phyloP scores from a whole-genome alignment of 1,139 yeast species.

The Geotrichum europaeum region DNA sequence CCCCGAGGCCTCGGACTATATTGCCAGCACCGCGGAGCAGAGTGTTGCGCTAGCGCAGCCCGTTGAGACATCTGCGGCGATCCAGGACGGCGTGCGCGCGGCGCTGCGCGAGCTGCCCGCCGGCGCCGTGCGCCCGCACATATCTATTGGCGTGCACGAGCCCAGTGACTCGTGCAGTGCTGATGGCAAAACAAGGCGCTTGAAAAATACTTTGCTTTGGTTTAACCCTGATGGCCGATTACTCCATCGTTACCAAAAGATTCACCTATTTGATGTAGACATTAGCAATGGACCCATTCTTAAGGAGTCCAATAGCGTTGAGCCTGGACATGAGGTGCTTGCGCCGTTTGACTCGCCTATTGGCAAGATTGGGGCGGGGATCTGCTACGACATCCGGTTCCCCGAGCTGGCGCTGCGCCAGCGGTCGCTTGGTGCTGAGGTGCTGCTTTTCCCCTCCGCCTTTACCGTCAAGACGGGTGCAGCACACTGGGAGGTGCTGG shows the following conservation, averaged over 20 bases:
- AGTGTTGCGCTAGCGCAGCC: constrained; percentile 53
- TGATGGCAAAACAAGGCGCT: constrained; percentile 36
- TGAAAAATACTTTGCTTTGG: constrained; percentile 69
- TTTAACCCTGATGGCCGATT: constrained; percentile 59
- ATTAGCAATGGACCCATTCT: constrained; percentile 53
- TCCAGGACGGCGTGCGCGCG: constrained; percentile 42
- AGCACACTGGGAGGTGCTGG: constrained; percentile 83
- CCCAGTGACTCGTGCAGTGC: constrained; percentile 42
- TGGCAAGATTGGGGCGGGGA: constrained; percentile 63
- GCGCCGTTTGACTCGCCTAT: constrained; percentile 54
- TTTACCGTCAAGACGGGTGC: constrained; percentile 87
- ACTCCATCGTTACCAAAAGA: constrained; percentile 65
- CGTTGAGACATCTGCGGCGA: constrained; percentile 47
- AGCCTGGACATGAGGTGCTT: constrained; percentile 58
- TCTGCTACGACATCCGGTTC: constrained; percentile 84
- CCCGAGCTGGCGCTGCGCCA: constrained; percentile 71
- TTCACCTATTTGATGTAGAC: constrained; percentile 86
- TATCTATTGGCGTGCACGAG: constrained; percentile 79
- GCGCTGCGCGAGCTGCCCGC: constrained; percentile 40
- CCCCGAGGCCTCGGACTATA: constrained; percentile 91
- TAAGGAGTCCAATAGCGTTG: constrained; percentile 72
- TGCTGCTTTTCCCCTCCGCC: constrained; percentile 82
- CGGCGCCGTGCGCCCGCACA: constrained; percentile 33
- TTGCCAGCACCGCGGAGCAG: constrained; percentile 63
- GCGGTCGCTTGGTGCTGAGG: constrained; percentile 66